These are phyloP conservation scores for Torulaspora globosa DNA, from an alignment of 1,139 yeast species.

Conservation along the genomic window DNA sequence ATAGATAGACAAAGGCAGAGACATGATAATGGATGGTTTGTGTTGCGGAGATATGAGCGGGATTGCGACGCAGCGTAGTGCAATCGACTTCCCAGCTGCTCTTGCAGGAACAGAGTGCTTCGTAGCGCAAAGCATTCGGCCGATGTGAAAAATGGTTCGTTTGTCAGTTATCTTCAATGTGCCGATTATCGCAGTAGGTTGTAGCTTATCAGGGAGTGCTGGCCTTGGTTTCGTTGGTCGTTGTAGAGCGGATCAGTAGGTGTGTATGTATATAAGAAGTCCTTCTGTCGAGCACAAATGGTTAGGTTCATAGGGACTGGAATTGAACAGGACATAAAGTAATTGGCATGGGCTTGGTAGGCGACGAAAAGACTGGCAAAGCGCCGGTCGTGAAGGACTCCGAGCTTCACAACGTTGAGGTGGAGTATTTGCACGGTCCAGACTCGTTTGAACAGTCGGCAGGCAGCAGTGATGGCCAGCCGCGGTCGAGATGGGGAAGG, in stretches of 20 bases:
- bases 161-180: too few species aligned
- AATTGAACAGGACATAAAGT: neutral
- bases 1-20: neutral
- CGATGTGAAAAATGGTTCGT: too few species aligned
- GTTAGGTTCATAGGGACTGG: neutral
- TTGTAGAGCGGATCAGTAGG: too few species aligned
- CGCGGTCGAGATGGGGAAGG: slow-evolving; percentile 38
- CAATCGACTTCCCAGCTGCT: too few species aligned
- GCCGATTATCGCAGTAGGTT: too few species aligned
- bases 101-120: too few species aligned
- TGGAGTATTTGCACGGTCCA: slow-evolving; percentile 11
- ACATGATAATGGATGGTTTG: neutral
- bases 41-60: neutral
- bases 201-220: too few species aligned
- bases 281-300: neutral
- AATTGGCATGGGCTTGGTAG: neutral
- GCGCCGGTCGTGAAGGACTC: slow-evolving; percentile 3
- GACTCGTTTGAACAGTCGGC: slow-evolving; percentile 4
- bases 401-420: slow-evolving; percentile 6
- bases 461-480: neutral
- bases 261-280: neutral
- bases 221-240: too few species aligned
- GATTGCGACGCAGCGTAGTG: too few species aligned
- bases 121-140: too few species aligned
- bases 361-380: neutral